Percentiles rank a stretch among this genome's conserved stretches.
Conservation (phyloP, 2,329 filamentous ascomycete genomes). For the Anthostomella pinea region DNA sequence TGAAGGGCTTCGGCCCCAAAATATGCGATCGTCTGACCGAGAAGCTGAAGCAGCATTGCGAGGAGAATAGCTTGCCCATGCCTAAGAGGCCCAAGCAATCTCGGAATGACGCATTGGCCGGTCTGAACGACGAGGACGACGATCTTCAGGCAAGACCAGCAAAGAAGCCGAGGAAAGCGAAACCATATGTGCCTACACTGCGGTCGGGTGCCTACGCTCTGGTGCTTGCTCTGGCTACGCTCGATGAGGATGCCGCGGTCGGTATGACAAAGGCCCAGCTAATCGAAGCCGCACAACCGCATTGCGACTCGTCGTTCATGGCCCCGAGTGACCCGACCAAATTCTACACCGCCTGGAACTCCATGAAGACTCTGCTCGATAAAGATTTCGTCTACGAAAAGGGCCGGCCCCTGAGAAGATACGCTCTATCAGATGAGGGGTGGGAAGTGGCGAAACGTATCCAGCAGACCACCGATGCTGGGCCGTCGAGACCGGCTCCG, state of each 20-base stretch:
- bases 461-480: slow-evolving; percentile 41
- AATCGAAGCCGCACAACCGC: slow-evolving; percentile 65
- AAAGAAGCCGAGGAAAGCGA: slow-evolving; percentile 60
- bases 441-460: slow-evolving; percentile 71
- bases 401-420: slow-evolving; percentile 65
- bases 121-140: slow-evolving; percentile 36
- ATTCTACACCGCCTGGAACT: slow-evolving; percentile 79
- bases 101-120: slow-evolving; percentile 25
- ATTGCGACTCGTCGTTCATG: slow-evolving; percentile 72
- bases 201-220: slow-evolving; percentile 75
- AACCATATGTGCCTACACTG: slow-evolving; percentile 67
- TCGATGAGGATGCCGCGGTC: slow-evolving; percentile 51
- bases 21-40: slow-evolving; percentile 68
- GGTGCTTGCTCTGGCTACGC: slow-evolving; percentile 61
- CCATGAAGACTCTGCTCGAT: slow-evolving; percentile 71
- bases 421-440: slow-evolving; percentile 72
- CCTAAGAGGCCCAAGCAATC: slow-evolving; percentile 55
- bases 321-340: slow-evolving; percentile 64
- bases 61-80: slow-evolving; percentile 65
- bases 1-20: slow-evolving; percentile 73
- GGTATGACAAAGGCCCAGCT: slow-evolving; percentile 67
- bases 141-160: slow-evolving; percentile 35
- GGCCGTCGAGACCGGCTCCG: slow-evolving; percentile 12
- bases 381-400: slow-evolving; percentile 74
- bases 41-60: slow-evolving; percentile 57